phyloP scores from a whole-genome alignment of 352 stramenopile species.

The Thalassiosira hispida region DNA sequence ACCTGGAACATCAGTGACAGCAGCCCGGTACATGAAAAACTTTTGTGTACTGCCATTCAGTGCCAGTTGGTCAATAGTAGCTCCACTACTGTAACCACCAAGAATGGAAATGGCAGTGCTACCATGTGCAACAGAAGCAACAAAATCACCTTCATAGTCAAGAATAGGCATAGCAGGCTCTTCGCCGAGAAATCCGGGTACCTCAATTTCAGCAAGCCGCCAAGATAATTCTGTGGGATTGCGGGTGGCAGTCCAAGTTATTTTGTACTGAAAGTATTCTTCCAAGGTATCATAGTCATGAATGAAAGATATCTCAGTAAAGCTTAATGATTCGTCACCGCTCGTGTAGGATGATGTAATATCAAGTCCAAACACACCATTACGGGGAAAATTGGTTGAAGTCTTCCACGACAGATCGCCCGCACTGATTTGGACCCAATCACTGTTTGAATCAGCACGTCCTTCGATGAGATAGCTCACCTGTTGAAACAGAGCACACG shows the following conservation, averaged over 20 bases:
- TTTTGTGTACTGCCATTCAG: slow-evolving; percentile 36
- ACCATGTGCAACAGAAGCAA: slow-evolving; percentile 28
- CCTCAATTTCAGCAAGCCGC: slow-evolving; percentile 48
- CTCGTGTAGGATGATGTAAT: slow-evolving; percentile 38
- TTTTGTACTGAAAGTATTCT: slow-evolving; percentile 51
- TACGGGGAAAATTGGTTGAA: slow-evolving; percentile 17
- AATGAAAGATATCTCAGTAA: slow-evolving; percentile 40
- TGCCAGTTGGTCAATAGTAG: neutral
- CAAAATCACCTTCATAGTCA: slow-evolving; percentile 31
- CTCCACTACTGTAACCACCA: slow-evolving; percentile 18
- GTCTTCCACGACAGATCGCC: slow-evolving; percentile 46
- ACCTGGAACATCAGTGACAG: slow-evolving; percentile 8
- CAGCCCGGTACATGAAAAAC: slow-evolving; percentile 28
- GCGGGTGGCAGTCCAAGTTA: slow-evolving; percentile 48
- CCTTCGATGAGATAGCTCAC: slow-evolving; percentile 45
- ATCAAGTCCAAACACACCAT: slow-evolving; percentile 16
- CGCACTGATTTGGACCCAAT: slow-evolving; percentile 39
- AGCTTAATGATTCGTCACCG: slow-evolving; percentile 30
- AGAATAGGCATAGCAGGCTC: slow-evolving; percentile 18
- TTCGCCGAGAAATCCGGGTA: slow-evolving; percentile 37
- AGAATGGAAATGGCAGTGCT: slow-evolving; percentile 15
- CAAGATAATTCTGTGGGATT: neutral
- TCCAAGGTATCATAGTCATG: slow-evolving; percentile 16
- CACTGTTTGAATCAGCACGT: slow-evolving; percentile 6
- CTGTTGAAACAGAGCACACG: too few species aligned